A percentile compares a stretch with the other conserved stretches of the same genome.
phyloP scores from a whole-genome alignment of 1,139 yeast species.

The Tardiomyces digboiensis region DNA sequence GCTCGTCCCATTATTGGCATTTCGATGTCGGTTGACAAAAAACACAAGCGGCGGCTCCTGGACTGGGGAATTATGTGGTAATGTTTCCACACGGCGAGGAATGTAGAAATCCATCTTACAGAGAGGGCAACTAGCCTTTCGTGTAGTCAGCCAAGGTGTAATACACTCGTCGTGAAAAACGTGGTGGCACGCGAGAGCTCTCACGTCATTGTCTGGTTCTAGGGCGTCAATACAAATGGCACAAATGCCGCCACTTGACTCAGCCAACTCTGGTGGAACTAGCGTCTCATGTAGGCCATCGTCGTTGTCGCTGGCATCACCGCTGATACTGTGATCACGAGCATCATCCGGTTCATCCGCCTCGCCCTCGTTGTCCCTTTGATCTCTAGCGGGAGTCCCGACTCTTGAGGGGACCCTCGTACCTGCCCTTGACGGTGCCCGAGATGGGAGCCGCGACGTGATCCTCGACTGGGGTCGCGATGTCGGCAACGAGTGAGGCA shows the following conservation, averaged over 20 bases:
- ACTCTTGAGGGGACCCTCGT: too few relatives aligned
- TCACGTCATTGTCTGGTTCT: conserved; percentile 53
- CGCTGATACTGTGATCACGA: too few relatives aligned
- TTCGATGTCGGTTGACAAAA: background rate
- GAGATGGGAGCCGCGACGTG: too few relatives aligned
- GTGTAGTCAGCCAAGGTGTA: conserved; percentile 71
- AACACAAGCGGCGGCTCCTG: background rate
- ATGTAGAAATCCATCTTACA: conserved; percentile 36
- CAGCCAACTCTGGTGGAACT: background rate
- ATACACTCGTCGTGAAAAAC: conserved; percentile 74
- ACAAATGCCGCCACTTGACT: conserved; percentile 33
- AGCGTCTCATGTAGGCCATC: background rate
- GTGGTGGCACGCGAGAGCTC: conserved; percentile 76
- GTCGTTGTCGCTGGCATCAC: too few relatives aligned
- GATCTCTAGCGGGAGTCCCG: too few relatives aligned
- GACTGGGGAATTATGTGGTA: background rate
- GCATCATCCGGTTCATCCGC: too few relatives aligned
- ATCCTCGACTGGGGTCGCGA: too few relatives aligned
- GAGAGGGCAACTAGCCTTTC: conserved; percentile 79
- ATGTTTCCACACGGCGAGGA: background rate
- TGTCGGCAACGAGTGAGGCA: background rate
- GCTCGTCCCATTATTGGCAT: background rate
- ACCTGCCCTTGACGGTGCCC: too few relatives aligned
- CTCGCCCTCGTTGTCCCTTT: too few relatives aligned
- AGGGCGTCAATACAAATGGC: conserved; percentile 69